These are phyloP conservation scores for Medakamo hakoo DNA, from an alignment of 139 green algal genomes.

Conservation along the genomic window DNA sequence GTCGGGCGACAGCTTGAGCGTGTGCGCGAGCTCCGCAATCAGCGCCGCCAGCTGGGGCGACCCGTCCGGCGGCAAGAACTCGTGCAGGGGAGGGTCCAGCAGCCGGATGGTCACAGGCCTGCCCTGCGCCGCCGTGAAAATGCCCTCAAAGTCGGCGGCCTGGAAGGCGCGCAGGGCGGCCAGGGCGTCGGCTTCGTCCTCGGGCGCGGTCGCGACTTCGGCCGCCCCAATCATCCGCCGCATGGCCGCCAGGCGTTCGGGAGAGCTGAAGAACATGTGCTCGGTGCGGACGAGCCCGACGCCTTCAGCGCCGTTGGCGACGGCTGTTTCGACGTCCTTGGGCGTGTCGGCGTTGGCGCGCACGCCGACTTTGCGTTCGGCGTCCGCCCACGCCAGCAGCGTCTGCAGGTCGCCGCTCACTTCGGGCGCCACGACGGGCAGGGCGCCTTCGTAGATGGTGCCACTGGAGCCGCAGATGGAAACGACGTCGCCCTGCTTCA, in stretches of 20 bases:
- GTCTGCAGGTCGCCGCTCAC: constrained; percentile 36
- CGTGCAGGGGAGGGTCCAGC: constrained; percentile 85
- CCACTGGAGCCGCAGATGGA: constrained; percentile 59
- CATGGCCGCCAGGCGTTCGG: constrained; percentile 62
- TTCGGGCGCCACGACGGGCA: constrained; percentile 34
- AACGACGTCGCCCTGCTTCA: constrained; percentile 64
- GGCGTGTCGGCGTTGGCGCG: constrained; percentile 80
- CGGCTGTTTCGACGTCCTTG: constrained; percentile 40
- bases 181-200: constrained; percentile 31
- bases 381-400: constrained; percentile 80
- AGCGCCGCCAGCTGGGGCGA: neutral
- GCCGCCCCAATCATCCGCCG: constrained; percentile 71
- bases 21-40: neutral
- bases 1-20: neutral
- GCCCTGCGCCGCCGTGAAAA: constrained; percentile 69
- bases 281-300: constrained; percentile 77
- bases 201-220: constrained; percentile 21
- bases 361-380: constrained; percentile 36
- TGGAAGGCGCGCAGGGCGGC: constrained; percentile 54
- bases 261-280: constrained; percentile 84
- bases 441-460: constrained; percentile 55
- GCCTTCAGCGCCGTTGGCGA: constrained; percentile 65
- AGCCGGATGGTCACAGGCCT: constrained; percentile 79
- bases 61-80: constrained; percentile 73
- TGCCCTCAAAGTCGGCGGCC: constrained; percentile 60